Conservation (phyloP, 768 basidiomycete genomes). For the Macrolepiota fuliginosa region DNA sequence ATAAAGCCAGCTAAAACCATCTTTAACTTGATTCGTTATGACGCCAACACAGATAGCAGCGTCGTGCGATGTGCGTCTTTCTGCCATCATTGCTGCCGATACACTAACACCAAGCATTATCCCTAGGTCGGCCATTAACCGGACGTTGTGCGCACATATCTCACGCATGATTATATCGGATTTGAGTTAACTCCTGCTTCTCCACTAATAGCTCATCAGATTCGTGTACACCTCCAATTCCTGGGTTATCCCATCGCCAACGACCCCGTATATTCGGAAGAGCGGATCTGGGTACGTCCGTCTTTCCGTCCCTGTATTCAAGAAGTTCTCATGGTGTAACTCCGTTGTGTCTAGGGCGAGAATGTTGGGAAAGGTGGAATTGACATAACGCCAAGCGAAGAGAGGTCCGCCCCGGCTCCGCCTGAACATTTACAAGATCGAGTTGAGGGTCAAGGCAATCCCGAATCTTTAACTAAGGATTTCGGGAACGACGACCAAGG, state of each 20-base stretch:
- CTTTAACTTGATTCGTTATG: conserved; percentile 82
- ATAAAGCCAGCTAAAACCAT: conserved; percentile 81
- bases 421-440: conserved; percentile 43
- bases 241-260: conserved; percentile 94
- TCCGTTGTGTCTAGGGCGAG: conserved; percentile 47
- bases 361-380: conserved; percentile 79
- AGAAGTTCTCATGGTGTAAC: background rate
- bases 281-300: conserved; percentile 66
- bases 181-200: background rate
- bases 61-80: conserved; percentile 74
- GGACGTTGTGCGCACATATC: conserved; percentile 73
- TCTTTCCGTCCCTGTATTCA: background rate
- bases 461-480: conserved; percentile 39
- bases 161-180: background rate
- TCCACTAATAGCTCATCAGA: conserved; percentile 77
- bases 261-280: conserved; percentile 88
- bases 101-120: conserved; percentile 2
- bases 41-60: conserved; percentile 75
- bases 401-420: conserved; percentile 61
- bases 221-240: conserved; percentile 94
- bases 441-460: conserved; percentile 38
- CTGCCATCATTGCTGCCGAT: conserved; percentile 9
- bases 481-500: background rate
- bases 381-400: conserved; percentile 66
- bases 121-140: conserved; percentile 78